These are phyloP conservation scores for Magnaporthales sp. DNA, from an alignment of 2,329 filamentous ascomycete species.

Conservation along the genomic window DNA sequence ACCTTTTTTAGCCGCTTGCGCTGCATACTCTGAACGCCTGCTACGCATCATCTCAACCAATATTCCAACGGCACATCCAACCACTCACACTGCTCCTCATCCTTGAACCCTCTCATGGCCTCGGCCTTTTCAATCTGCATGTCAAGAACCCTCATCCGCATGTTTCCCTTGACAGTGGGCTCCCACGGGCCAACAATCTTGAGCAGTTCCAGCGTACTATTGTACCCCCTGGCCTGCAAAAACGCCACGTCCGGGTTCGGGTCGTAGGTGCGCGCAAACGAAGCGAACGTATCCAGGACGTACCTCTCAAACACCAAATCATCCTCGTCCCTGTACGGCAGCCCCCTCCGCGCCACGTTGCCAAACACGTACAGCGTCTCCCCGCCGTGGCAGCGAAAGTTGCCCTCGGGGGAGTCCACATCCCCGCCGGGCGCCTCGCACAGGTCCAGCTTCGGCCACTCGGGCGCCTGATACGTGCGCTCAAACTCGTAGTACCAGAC, in stretches of 20 bases:
- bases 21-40: too few species aligned
- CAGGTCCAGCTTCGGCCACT: slow-evolving; percentile 42
- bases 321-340: slow-evolving; percentile 34
- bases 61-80: slow-evolving; percentile 35
- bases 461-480: slow-evolving; percentile 41
- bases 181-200: slow-evolving; percentile 23
- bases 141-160: slow-evolving; percentile 36
- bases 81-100: slow-evolving; percentile 40
- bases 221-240: slow-evolving; percentile 32
- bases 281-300: slow-evolving; percentile 38
- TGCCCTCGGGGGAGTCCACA: slow-evolving; percentile 30
- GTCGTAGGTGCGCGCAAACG: slow-evolving; percentile 39
- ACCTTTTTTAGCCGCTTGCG: too few species aligned
- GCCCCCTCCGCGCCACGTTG: slow-evolving; percentile 30
- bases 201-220: slow-evolving; percentile 15
- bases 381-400: slow-evolving; percentile 49
- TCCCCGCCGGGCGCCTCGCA: slow-evolving; percentile 31
- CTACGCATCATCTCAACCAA: slow-evolving; percentile 11
- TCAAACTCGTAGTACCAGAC: slow-evolving; percentile 54
- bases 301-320: slow-evolving; percentile 27
- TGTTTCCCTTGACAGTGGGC: slow-evolving; percentile 22
- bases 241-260: slow-evolving; percentile 40
- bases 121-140: slow-evolving; percentile 26
- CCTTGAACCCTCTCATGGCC: slow-evolving; percentile 27
- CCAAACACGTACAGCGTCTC: slow-evolving; percentile 47